These are phyloP conservation scores for Taiozyma sp. DNA, from an alignment of 1,139 yeast species.

Conservation along the genomic window DNA sequence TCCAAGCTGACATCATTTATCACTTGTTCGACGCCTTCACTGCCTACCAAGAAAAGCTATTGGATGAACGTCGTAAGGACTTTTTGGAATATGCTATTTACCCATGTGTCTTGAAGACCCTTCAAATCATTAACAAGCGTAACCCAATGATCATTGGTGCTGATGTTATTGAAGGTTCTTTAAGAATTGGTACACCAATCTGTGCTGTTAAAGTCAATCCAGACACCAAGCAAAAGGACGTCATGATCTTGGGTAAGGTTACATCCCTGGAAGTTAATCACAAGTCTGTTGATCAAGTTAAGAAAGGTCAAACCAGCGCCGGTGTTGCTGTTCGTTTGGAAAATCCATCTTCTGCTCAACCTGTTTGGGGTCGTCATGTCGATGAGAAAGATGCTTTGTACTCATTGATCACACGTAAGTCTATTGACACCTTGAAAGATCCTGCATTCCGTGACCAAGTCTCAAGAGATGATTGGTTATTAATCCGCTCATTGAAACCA, in stretches of 20 bases:
- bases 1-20: conserved; percentile 94
- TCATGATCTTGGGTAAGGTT: conserved; percentile 80
- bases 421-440: conserved; percentile 96
- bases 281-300: conserved; percentile 70
- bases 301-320: conserved; percentile 93
- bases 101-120: conserved; percentile 92
- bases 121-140: conserved; percentile 97
- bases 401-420: conserved; percentile 81
- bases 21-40: conserved; percentile 95
- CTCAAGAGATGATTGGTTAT: conserved; percentile 91
- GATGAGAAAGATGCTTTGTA: conserved; percentile 88
- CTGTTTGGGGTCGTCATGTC: conserved; percentile 99
- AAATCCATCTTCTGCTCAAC: conserved; percentile 87
- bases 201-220: conserved; percentile 93
- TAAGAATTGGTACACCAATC: conserved; percentile 91
- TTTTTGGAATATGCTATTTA: conserved; percentile 85
- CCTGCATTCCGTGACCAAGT: conserved; percentile 96
- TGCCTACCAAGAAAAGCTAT: conserved; percentile 81
- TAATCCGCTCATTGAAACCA: conserved; percentile 84
- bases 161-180: conserved; percentile 88
- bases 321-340: conserved; percentile 99
- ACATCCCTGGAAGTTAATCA: conserved; percentile 92
- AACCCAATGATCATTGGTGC: conserved; percentile 99
- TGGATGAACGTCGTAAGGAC: conserved; percentile 88
- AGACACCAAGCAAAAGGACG: conserved; percentile 66